Evolutionary conservation across 2,329 filamentous ascomycete species (phyloP).

Genomic region (Aureobasidium sp.): DNA sequence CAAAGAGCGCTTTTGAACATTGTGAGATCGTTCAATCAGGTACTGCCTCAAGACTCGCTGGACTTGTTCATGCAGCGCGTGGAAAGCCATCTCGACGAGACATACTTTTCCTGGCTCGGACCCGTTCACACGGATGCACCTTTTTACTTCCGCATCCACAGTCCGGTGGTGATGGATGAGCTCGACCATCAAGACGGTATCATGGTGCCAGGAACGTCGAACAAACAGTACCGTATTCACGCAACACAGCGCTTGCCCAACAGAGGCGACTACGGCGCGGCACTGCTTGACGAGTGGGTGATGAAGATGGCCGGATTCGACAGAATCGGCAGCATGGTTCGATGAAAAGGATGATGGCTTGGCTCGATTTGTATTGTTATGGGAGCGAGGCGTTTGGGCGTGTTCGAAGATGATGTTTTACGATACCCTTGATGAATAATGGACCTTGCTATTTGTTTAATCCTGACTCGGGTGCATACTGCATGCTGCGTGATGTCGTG

Average conservation of each 20-base stretch:
- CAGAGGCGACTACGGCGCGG: constrained; percentile 64
- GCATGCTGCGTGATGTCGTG: not conserved
- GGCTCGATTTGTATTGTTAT: not conserved
- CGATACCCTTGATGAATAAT: constrained; percentile 13
- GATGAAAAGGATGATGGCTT: not conserved
- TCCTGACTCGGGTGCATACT: not conserved
- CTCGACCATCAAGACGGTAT: constrained; percentile 76
- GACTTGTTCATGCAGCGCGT: constrained; percentile 49
- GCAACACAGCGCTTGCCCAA: constrained; percentile 66
- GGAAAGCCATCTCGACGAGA: constrained; percentile 53
- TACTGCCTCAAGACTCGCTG: constrained; percentile 53
- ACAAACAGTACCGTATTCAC: constrained; percentile 73
- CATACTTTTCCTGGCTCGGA: constrained; percentile 73
- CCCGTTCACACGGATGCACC: constrained; percentile 58
- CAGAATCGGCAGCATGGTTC: constrained; percentile 13
- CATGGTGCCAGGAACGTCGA: constrained; percentile 57
- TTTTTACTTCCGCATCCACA: constrained; percentile 72
- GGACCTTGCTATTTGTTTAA: not conserved
- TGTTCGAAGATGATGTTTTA: not conserved
- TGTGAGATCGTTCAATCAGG: constrained; percentile 57
- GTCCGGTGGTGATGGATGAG: constrained; percentile 64
- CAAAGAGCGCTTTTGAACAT: constrained; percentile 48
- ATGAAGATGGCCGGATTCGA: constrained; percentile 15
- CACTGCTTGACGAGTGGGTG: constrained; percentile 21
- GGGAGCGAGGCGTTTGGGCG: constrained; percentile 3